Conservation (phyloP, 768 basidiomycete species). For the Lyophyllum atratum region DNA sequence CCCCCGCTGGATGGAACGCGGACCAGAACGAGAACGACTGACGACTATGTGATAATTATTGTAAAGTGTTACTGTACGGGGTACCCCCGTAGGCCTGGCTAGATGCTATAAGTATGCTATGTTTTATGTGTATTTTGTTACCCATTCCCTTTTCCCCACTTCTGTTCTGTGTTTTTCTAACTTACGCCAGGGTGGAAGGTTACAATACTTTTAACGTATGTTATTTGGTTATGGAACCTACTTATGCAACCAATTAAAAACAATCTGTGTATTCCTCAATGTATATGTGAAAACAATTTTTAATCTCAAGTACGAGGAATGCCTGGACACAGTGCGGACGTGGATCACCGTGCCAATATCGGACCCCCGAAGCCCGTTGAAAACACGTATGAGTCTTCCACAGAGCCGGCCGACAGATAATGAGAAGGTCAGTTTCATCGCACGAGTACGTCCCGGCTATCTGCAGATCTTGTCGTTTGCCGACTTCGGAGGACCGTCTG, state of each 20-base stretch:
- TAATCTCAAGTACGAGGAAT: no score
- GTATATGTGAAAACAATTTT: no score
- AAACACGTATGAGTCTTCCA: no score
- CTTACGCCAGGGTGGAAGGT: not conserved
- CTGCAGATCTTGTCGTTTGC: no score
- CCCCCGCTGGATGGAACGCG: no score
- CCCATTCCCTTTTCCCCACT: not conserved
- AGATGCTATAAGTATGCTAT: constrained; percentile 18
- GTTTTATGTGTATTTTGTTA: constrained; percentile 16
- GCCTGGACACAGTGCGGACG: no score
- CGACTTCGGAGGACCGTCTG: no score
- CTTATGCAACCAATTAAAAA: constrained; percentile 10
- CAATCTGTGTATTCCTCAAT: constrained; percentile 11
- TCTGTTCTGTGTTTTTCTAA: not conserved
- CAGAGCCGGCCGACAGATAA: no score
- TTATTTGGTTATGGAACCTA: not conserved
- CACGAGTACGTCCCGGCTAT: no score
- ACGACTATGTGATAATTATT: constrained; percentile 15
- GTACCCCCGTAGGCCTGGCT: not conserved
- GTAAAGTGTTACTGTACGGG: not conserved
- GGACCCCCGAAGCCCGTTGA: no score
- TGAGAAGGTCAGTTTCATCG: no score
- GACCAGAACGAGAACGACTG: constrained; percentile 10
- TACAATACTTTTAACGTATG: not conserved
- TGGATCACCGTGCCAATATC: no score